phyloP scores from a whole-genome alignment of 306 rosid species.

The Quercus agrifolia region DNA sequence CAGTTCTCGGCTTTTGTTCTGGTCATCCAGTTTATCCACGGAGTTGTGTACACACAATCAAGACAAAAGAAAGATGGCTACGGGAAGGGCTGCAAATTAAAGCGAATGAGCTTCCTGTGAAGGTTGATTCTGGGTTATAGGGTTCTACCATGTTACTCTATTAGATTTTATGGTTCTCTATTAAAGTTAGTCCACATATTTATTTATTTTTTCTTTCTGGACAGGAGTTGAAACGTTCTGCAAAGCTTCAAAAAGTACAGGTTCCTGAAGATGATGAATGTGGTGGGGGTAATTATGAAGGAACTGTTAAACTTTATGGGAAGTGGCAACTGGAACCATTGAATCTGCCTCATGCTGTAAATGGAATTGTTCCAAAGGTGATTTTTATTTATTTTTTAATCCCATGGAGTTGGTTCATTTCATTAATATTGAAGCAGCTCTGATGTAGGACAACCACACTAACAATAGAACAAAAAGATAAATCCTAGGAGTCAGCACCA shows the following conservation, averaged over 20 bases:
- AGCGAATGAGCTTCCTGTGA: constrained; percentile 65
- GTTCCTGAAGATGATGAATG: constrained; percentile 55
- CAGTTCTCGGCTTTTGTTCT: constrained; percentile 80
- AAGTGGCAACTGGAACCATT: constrained; percentile 90
- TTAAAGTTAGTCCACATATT: constrained; percentile 10
- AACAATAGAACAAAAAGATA: no score
- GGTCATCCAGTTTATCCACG: constrained; percentile 87
- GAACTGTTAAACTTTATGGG: constrained; percentile 65
- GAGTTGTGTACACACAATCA: constrained; percentile 78
- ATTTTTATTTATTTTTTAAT: constrained; percentile 6
- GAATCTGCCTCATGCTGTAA: constrained; percentile 71
- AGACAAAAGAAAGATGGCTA: constrained; percentile 82
- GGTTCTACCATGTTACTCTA: constrained; percentile 9
- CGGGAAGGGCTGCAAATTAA: constrained; percentile 89
- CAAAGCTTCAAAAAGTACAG: constrained; percentile 49
- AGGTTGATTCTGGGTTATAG: constrained; percentile 52
- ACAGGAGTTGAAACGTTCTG: constrained; percentile 61
- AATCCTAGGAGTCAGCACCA: no score
- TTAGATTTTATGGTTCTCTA: constrained; percentile 3
- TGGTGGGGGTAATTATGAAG: constrained; percentile 47
- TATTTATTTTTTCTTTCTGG: constrained; percentile 1
- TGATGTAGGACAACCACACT: no score
- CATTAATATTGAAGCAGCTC: neutral
- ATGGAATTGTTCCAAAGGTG: constrained; percentile 92
- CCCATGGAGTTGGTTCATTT: constrained; percentile 6